phyloP scores from a whole-genome alignment of 2,329 filamentous ascomycete species.

The Septoria petroselini region DNA sequence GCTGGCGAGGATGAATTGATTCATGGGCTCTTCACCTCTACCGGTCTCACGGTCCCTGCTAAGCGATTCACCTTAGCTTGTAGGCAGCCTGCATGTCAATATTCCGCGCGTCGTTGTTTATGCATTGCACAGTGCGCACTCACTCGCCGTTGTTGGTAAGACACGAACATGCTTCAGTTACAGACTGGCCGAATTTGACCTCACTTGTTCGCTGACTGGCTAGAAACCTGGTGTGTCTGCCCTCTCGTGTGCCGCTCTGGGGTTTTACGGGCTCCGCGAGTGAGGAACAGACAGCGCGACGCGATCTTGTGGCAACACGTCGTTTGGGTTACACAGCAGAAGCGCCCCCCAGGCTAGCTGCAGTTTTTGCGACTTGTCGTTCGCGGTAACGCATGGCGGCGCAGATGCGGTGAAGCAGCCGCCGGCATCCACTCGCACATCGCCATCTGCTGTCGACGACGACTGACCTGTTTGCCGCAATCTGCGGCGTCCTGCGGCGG shows the following conservation, averaged over 20 bases:
- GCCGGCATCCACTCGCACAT: background rate
- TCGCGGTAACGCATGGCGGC: constrained; percentile 2
- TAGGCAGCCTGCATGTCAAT: constrained; percentile 8
- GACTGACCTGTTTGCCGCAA: background rate
- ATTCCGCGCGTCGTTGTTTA: constrained; percentile 2
- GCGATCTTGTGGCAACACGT: background rate
- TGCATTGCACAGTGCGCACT: background rate
- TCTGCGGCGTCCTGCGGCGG: background rate
- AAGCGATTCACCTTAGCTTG: constrained; percentile 4
- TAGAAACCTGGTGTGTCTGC: background rate
- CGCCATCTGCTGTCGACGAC: background rate
- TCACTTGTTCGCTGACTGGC: constrained; percentile 7
- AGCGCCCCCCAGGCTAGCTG: constrained; percentile 3
- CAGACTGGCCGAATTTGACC: background rate
- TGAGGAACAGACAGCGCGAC: background rate
- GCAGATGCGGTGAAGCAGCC: constrained; percentile 15
- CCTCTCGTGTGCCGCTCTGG: no score
- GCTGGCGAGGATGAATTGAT: no score
- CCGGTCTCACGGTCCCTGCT: no score
- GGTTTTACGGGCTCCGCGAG: background rate
- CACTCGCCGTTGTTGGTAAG: constrained; percentile 1
- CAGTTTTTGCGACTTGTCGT: constrained; percentile 13
- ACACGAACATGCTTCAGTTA: background rate
- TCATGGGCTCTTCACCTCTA: no score
- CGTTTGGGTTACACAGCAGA: constrained; percentile 13